Percentiles rank a stretch among this genome's conserved stretches.
Evolutionary conservation across 2,329 filamentous ascomycete genomes (phyloP).

Genomic region (Phialophora tarda): DNA sequence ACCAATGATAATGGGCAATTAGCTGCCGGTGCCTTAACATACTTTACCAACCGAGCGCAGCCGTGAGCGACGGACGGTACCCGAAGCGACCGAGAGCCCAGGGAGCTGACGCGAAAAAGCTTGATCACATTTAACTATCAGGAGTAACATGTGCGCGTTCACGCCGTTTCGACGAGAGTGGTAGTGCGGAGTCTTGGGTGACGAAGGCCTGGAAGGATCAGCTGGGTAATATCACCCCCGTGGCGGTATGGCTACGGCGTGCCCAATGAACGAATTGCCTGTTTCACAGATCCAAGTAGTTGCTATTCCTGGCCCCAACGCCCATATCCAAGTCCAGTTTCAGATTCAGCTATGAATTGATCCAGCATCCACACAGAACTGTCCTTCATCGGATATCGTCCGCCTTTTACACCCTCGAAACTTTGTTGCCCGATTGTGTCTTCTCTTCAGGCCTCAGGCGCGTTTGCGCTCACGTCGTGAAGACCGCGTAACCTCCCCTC

Average conservation of each 20-base stretch:
- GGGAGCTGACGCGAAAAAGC: background rate
- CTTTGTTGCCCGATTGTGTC: background rate
- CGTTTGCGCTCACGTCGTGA: background rate
- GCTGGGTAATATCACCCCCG: conserved; percentile 5
- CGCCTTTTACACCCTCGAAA: background rate
- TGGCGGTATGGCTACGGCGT: background rate
- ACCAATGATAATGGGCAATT: background rate
- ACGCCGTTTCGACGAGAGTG: conserved; percentile 8
- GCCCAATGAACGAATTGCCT: conserved; percentile 10
- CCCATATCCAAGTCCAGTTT: conserved; percentile 23
- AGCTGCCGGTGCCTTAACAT: background rate
- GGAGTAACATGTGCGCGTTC: conserved; percentile 1
- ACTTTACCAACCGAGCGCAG: background rate
- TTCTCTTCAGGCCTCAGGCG: background rate
- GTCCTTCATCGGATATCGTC: background rate
- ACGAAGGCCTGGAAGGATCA: conserved; percentile 20
- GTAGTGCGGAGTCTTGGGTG: background rate
- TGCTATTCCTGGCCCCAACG: conserved; percentile 24
- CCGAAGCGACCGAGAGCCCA: background rate
- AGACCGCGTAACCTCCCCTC: conserved; percentile 10
- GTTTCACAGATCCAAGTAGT: conserved; percentile 12
- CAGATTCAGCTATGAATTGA: conserved; percentile 19
- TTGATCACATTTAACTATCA: conserved; percentile 2
- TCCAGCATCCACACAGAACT: background rate
- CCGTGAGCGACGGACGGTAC: background rate